A percentile compares a stretch with the other conserved stretches of the same genome.
Conservation (phyloP, 495 filamentous ascomycete genomes). For the Delitschia confertaspora region DNA sequence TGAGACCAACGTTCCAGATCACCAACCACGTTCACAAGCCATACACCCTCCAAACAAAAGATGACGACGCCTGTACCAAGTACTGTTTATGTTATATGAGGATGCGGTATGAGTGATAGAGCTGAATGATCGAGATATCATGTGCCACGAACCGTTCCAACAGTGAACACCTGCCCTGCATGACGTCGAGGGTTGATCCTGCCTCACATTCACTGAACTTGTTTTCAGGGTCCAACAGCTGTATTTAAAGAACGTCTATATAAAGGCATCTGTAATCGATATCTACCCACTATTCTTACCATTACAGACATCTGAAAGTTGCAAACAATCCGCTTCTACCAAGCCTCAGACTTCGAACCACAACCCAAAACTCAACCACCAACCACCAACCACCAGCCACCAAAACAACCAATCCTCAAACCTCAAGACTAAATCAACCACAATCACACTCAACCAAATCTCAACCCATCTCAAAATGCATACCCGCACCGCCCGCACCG, state of each 20-base stretch:
- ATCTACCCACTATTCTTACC: constrained; percentile 1
- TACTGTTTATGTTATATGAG: too few species aligned
- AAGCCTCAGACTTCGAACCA: neutral
- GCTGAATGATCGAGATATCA: too few species aligned
- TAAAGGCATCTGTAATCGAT: neutral
- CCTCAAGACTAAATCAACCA: constrained; percentile 2
- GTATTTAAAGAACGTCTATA: constrained; percentile 4
- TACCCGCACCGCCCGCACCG: constrained; percentile 22
- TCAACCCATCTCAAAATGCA: constrained; percentile 4
- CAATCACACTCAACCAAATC: constrained; percentile 15
- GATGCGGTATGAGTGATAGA: too few species aligned
- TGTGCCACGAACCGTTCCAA: constrained; percentile 14
- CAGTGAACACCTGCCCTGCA: constrained; percentile 10
- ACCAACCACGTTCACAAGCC: too few species aligned
- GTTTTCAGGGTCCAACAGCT: constrained; percentile 7
- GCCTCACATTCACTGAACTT: constrained; percentile 5
- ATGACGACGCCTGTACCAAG: too few species aligned
- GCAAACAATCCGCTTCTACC: too few species aligned
- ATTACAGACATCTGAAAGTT: too few species aligned
- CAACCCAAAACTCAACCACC: constrained; percentile 1
- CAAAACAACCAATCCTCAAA: neutral
- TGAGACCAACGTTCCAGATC: too few species aligned
- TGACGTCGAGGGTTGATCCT: constrained; percentile 23
- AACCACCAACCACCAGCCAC: constrained; percentile 1
- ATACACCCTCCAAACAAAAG: too few species aligned